Base-by-base conservation (phyloP, 768 basidiomycete genomes). In the Pisolithus sp. region DNA sequence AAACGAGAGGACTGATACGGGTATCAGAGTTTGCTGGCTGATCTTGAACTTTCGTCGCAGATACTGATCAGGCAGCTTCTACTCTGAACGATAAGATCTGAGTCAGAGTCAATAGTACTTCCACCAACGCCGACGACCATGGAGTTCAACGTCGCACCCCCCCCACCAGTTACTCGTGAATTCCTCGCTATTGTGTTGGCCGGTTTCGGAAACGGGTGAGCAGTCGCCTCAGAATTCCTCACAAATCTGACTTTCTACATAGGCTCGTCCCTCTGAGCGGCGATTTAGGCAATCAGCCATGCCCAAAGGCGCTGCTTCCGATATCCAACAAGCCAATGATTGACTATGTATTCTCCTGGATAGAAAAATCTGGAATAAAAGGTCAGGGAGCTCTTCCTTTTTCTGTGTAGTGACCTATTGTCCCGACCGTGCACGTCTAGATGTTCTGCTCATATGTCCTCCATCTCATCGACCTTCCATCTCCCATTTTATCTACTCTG, bases 191-290 rank as follows among this genome's bases (percentile, higher is more conserved):
- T 97, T 18, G 73, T 96, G 24, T 76, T 96, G 12, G 88, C 91
- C 26, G 94, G 94, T 31, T 92, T 92, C 71, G 94, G 94, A n/a
- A 85, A 88, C 61, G 85, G 86, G 93, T 89, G 69, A 67, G 83
- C 64, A 44, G 18, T 46, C 4, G 15, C 31, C 37, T 18, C 21
- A 4, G 28, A 18, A 1, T 34, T 13, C 37, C 5, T 23, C 0
- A n/a, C 28, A 7, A 18, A 34, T 10, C 54, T 55, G n/a, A 57
- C 52, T 44, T 48, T 58, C 45, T 61, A n/a, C n/a, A n/a, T n/a
- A 93, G 89, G 52, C 76, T 93, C 17, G 66, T 78, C 41, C 90
- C 90, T 2, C 69, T 93, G 44, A 90, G 88, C 21, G 78, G 77
- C 55, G 80, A 88, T 62, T 74, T 89, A 62, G 90, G 89, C 50